Conservation (phyloP, 805 yeast species). For the Yamadazyma akitaensis region DNA sequence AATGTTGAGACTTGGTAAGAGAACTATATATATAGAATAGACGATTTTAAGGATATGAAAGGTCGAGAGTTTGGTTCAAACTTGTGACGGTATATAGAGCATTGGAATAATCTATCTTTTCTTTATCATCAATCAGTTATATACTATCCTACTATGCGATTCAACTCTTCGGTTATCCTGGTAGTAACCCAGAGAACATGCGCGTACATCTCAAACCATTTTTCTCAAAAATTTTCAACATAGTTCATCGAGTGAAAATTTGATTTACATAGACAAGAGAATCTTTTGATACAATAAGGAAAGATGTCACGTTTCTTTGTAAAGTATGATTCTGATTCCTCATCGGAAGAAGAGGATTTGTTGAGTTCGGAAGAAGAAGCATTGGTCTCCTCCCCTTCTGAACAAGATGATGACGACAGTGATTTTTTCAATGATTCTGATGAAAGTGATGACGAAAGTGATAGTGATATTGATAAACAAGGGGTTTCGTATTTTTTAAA, state of each 20-base stretch:
- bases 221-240: slow-evolving; percentile 15
- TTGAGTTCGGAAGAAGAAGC: slow-evolving; percentile 50
- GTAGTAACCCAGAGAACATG: slow-evolving; percentile 6
- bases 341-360: slow-evolving; percentile 50
- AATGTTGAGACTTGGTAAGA: slow-evolving; percentile 6
- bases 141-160: background rate
- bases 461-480: slow-evolving; percentile 27
- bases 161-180: background rate
- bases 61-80: too few relatives aligned
- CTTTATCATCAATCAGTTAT: slow-evolving; percentile 11
- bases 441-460: slow-evolving; percentile 33
- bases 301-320: slow-evolving; percentile 89
- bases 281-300: slow-evolving; percentile 2
- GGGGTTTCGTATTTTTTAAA: slow-evolving; percentile 59
- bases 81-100: too few relatives aligned
- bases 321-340: slow-evolving; percentile 55
- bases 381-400: slow-evolving; percentile 44
- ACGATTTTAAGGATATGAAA: background rate
- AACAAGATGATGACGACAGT: slow-evolving; percentile 32
- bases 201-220: slow-evolving; percentile 6
- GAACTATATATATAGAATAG: background rate
- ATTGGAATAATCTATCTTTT: background rate
- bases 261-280: slow-evolving; percentile 13
- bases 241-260: slow-evolving; percentile 25
- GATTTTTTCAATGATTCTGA: slow-evolving; percentile 11